Evolutionary conservation across 1,284 basidiomycete species (phyloP).

Genomic region (Puccinia hordei): DNA sequence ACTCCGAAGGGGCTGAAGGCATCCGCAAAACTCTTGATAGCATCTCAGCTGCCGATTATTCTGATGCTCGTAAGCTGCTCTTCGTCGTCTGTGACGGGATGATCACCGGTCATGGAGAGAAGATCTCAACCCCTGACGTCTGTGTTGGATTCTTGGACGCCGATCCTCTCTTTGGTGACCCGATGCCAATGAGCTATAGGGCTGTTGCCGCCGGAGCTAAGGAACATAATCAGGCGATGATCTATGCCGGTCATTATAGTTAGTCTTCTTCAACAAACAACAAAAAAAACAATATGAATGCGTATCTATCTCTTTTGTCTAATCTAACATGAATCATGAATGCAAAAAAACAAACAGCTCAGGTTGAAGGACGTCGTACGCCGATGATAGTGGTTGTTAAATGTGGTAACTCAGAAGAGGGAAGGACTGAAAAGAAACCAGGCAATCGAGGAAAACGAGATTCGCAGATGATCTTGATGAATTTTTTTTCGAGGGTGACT

Average conservation of each 20-base stretch:
- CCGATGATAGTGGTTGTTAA: conserved; percentile 97
- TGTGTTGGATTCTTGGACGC: conserved; percentile 89
- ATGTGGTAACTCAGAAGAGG: conserved; percentile 85
- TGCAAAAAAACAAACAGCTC: conserved; percentile 53
- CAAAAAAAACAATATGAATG: too few species aligned
- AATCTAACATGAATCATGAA: conserved; percentile 12
- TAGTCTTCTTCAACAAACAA: conserved; percentile 59
- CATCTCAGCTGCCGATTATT: conserved; percentile 85
- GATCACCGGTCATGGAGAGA: conserved; percentile 96
- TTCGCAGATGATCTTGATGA: conserved; percentile 98
- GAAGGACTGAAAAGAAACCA: conserved; percentile 80
- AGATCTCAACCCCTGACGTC: conserved; percentile 90
- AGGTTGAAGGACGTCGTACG: conserved; percentile 73
- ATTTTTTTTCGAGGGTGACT: conserved; percentile 97
- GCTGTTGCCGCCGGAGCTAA: conserved; percentile 88
- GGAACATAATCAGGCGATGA: conserved; percentile 90
- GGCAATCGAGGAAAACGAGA: conserved; percentile 99
- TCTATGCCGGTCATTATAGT: conserved; percentile 99
- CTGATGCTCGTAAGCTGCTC: conserved; percentile 84
- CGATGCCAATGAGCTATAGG: conserved; percentile 89
- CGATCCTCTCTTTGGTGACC: conserved; percentile 93
- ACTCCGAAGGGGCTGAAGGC: conserved; percentile 93
- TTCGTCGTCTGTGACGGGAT: conserved; percentile 98
- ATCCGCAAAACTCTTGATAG: conserved; percentile 88
- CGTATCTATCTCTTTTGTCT: too few species aligned